Evolutionary conservation across 1,284 basidiomycete species (phyloP), one percentile per base, ranked within the genome.

Genomic region (Boletus smithii): DNA sequence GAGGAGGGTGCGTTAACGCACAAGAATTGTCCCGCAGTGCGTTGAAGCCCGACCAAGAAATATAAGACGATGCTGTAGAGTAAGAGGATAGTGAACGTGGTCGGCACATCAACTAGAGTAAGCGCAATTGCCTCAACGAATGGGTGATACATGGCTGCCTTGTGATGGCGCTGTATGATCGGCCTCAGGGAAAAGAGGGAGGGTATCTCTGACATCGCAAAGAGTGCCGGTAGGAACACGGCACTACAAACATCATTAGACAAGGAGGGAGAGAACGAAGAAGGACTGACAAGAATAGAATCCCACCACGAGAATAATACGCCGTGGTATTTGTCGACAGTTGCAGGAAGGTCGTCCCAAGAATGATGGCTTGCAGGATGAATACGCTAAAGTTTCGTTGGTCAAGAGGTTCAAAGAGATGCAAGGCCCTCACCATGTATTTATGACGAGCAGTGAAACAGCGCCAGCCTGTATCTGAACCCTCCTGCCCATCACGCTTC

Each of bases 221-320:
- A 56, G 14, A 71, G 53, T 0, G 66, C 62, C 18, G 58, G 54
- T 14, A 69, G 48, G 30, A 70, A 58, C 7, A 69, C 41, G 10
- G 67, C 48, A 29, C 65, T 68, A 23, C n/a, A 13, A 31, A 38
- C 16, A n/a, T 16, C 38, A 16, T 53, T 14, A 48, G 39, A 36
- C 13, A 10, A 44, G 29, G 1, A 40, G 3, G 4, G 9, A 16
- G 39, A 44, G 4, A n/a, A 30, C 5, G 30, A 7, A 37, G 4
- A 45, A 18, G 10, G 13, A 65, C 76, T 30, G 49, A 83, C 81
- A 85, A 86, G 71, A 84, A 87, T 8, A 87, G 65, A 18, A 84
- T 71, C 69, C 91, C 91, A 3, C 90, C 90, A 17, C 91, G 80
- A 13, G 85, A 84, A 73, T 87, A 95, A 65, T 81, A 88, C 11